A percentile compares a stretch with the other conserved stretches of the same genome.
Evolutionary conservation across 2,329 filamentous ascomycete species (phyloP).

Genomic region (Sporothrix humicola): DNA sequence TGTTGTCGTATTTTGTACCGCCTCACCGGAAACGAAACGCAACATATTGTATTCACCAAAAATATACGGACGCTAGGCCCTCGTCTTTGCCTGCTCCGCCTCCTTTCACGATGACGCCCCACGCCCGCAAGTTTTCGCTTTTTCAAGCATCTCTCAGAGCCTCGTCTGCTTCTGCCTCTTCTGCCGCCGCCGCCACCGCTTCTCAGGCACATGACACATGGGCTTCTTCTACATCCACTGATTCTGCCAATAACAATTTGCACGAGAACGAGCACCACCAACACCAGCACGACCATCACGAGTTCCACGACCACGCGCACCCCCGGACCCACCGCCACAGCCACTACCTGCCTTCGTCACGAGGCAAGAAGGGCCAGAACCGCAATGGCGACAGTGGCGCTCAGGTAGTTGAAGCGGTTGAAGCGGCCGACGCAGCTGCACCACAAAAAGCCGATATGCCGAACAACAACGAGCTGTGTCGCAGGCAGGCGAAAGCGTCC

Average conservation of each 20-base stretch:
- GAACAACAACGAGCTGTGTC: constrained; percentile 38
- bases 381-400: neutral
- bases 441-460: no score
- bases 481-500: constrained; percentile 39
- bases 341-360: constrained; percentile 41
- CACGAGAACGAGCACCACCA: constrained; percentile 44
- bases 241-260: constrained; percentile 37
- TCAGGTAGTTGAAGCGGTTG: neutral
- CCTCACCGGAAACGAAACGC: neutral
- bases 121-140: constrained; percentile 55
- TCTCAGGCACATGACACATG: neutral
- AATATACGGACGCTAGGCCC: constrained; percentile 38
- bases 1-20: neutral
- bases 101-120: constrained; percentile 51
- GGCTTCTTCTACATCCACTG: neutral
- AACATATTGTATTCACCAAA: neutral
- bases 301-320: constrained; percentile 35
- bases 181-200: constrained; percentile 21
- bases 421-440: neutral
- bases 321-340: constrained; percentile 35
- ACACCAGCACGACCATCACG: constrained; percentile 40
- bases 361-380: constrained; percentile 15
- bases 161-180: constrained; percentile 21
- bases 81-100: constrained; percentile 43
- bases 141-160: constrained; percentile 53